A percentile compares a stretch with the other conserved stretches of the same genome.
Evolutionary conservation across 2,329 filamentous ascomycete genomes (phyloP).

Genomic region (Aspergillus pseudoglaucus): DNA sequence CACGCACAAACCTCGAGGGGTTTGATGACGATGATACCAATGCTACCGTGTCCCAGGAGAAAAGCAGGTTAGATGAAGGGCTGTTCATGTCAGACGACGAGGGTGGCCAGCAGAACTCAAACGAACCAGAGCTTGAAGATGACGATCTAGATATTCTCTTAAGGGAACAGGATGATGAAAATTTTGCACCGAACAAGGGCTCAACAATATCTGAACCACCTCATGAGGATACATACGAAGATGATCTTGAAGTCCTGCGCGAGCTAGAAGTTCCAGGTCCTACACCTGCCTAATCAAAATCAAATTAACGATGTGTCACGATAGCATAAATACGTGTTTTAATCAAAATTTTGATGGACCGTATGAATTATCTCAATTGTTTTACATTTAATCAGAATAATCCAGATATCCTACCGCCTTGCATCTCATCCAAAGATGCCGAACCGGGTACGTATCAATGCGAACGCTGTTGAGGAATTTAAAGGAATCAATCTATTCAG

Average conservation of each 20-base stretch:
- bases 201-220: background rate
- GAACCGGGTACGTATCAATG: background rate
- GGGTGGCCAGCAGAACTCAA: slow-evolving; percentile 5
- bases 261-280: slow-evolving; percentile 18
- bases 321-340: too few relatives aligned
- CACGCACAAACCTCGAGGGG: background rate
- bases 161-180: slow-evolving; percentile 38
- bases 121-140: slow-evolving; percentile 30
- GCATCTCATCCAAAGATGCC: too few relatives aligned
- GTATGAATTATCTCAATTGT: too few relatives aligned
- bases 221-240: slow-evolving; percentile 44
- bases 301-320: background rate
- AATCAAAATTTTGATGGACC: too few relatives aligned
- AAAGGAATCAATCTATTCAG: background rate
- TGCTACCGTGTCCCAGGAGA: background rate
- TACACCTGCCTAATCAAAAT: background rate
- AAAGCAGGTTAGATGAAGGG: slow-evolving; percentile 8
- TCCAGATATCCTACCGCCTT: too few relatives aligned
- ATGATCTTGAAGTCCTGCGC: slow-evolving; percentile 62
- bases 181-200: background rate
- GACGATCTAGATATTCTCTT: slow-evolving; percentile 50
- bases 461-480: background rate
- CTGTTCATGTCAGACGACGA: slow-evolving; percentile 26
- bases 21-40: background rate
- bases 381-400: too few relatives aligned